Conservation (phyloP, 2,329 filamentous ascomycete genomes). For the Calonectria pauciramosa region DNA sequence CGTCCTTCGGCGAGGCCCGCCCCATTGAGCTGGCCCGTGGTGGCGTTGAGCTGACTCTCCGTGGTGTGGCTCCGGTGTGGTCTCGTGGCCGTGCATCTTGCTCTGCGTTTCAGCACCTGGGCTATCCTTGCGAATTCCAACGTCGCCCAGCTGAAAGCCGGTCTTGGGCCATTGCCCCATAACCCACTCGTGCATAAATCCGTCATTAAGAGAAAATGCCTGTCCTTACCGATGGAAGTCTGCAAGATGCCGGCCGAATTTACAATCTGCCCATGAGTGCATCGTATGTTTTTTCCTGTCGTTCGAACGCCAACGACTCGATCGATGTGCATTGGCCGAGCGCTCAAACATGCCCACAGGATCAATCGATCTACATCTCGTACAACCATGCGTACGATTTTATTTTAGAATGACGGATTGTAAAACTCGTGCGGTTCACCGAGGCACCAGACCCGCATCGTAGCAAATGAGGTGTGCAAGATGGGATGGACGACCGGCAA, state of each 20-base stretch:
- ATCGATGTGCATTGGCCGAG: not conserved
- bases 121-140: conserved; percentile 16
- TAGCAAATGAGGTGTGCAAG: not conserved
- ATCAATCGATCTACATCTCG: not conserved
- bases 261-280: conserved; percentile 1
- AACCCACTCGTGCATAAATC: conserved; percentile 22
- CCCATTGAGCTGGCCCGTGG: not conserved
- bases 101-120: not conserved
- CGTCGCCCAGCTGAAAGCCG: conserved; percentile 7
- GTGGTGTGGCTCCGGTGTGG: not conserved
- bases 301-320: not conserved
- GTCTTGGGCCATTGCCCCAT: conserved; percentile 12
- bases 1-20: not conserved
- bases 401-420: not conserved
- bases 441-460: not conserved
- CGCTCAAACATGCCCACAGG: not conserved
- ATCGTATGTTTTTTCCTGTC: not conserved
- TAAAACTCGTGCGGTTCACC: not conserved
- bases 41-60: conserved; percentile 9
- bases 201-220: conserved; percentile 6
- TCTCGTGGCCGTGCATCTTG: conserved; percentile 11
- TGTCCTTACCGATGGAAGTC: not conserved
- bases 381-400: not conserved
- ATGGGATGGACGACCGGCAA: not conserved
- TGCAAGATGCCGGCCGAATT: not conserved